A percentile compares a stretch with the other conserved stretches of the same genome.
These are phyloP conservation scores for Colletotrichum cereale DNA, from an alignment of 2,329 filamentous ascomycete species.

Conservation along the genomic window DNA sequence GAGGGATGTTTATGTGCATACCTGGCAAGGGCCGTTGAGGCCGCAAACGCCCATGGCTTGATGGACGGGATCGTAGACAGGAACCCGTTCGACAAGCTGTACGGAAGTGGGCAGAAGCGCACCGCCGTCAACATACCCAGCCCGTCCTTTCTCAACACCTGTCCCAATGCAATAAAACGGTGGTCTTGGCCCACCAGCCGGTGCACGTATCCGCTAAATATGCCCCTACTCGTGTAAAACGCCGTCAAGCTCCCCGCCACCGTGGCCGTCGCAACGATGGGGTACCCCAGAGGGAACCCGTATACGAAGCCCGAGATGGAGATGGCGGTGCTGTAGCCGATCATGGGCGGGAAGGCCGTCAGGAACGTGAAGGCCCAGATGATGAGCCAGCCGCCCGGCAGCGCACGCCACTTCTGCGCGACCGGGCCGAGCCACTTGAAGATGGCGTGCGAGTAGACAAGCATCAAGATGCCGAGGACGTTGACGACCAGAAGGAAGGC, in stretches of 20 bases:
- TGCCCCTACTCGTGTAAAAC: conserved; percentile 83
- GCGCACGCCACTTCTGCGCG: conserved; percentile 81
- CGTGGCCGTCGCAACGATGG: conserved; percentile 83
- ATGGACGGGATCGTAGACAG: conserved; percentile 94
- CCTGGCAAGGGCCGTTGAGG: conserved; percentile 85
- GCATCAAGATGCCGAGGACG: conserved; percentile 73
- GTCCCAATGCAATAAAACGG: conserved; percentile 87
- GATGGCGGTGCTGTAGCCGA: conserved; percentile 84
- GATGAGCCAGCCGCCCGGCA: conserved; percentile 79
- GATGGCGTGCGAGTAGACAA: conserved; percentile 84
- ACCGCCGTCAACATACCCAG: conserved; percentile 92
- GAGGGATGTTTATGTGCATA: conserved; percentile 44
- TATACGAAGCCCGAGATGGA: conserved; percentile 68
- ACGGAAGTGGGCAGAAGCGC: conserved; percentile 90
- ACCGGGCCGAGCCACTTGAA: conserved; percentile 81
- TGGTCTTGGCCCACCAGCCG: conserved; percentile 84
- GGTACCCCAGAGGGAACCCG: conserved; percentile 77
- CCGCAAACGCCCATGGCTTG: conserved; percentile 77
- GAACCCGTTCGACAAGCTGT: conserved; percentile 93
- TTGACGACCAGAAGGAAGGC: conserved; percentile 63
- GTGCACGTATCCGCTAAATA: conserved; percentile 84
- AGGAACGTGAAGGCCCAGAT: conserved; percentile 81
- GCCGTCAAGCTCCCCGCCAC: conserved; percentile 82
- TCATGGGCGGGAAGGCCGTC: conserved; percentile 86
- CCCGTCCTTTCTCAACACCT: conserved; percentile 92